A percentile compares a stretch with the other conserved stretches of the same genome.
Evolutionary conservation across 345 rosid species (phyloP).

Genomic region (Dovyalis caffra): DNA sequence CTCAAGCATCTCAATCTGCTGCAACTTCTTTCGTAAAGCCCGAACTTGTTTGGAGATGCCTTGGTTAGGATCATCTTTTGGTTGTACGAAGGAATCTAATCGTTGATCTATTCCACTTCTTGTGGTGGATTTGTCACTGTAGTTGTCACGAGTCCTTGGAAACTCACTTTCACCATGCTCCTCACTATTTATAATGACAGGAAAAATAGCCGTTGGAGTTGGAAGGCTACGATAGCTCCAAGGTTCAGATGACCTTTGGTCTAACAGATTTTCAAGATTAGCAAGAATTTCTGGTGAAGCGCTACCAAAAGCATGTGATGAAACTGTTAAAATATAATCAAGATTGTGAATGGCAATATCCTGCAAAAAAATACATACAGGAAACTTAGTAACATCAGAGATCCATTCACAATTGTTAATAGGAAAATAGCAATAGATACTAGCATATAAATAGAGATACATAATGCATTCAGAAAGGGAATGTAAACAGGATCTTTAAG

Average conservation of each 20-base stretch:
- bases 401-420: not conserved
- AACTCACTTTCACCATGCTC: conserved; percentile 65
- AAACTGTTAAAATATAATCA: conserved; percentile 69
- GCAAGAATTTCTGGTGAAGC: conserved; percentile 73
- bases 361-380: conserved; percentile 39
- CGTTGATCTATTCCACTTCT: conserved; percentile 32
- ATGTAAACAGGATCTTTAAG: not conserved
- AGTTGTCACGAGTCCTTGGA: conserved; percentile 59
- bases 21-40: conserved; percentile 80
- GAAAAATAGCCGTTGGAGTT: conserved; percentile 80
- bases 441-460: not conserved
- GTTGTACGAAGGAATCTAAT: conserved; percentile 60
- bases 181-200: conserved; percentile 70
- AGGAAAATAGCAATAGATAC: not conserved
- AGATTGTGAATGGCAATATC: conserved; percentile 81
- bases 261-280: conserved; percentile 73
- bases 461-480: not conserved
- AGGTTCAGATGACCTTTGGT: conserved; percentile 74
- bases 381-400: too few relatives aligned
- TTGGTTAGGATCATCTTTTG: conserved; percentile 48
- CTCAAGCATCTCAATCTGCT: conserved; percentile 95
- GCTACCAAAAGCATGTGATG: conserved; percentile 67
- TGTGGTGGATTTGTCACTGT: conserved; percentile 24
- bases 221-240: conserved; percentile 92
- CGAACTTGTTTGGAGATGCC: conserved; percentile 64